Base-by-base conservation (phyloP, 2,329 filamentous ascomycete species). In the Diaporthe velutina region DNA sequence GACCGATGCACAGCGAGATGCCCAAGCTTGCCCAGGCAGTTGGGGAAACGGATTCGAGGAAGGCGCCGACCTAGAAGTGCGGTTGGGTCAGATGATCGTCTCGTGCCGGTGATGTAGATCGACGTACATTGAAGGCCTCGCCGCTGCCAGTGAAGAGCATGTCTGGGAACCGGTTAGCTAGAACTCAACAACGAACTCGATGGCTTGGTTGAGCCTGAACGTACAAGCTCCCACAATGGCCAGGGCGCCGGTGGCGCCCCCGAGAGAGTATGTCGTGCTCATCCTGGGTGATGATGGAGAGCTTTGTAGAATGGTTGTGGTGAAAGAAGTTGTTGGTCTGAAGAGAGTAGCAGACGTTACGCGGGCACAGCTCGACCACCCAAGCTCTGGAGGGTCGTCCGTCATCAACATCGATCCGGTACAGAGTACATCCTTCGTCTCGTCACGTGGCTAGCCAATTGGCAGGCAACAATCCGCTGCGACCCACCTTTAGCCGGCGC, bases 101-200 rank as follows among this genome's bases (percentile, higher is more conserved):
- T 8, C 57, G 10, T 38, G 38, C 40, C 30, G 75, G 19, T n/a
- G 38, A 3, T 22, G 30, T 42, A 64, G 22, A 28, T 72, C 10
- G 68, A 82, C 91, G 77, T 90, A 95, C 95, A 87, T 99, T 98
- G 87, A 99, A 99, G 75, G 93, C 89, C 89, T 99, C 96, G 83
- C 97, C 97, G 84, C 94, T 95, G 82, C 95, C 95, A 82, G 97
- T 97, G 84, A 99, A 98, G 84, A 99, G 95, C 95, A 99, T 97
- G 86, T 99, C 97, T 99, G 84, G 78, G 74, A 79, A 78, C 54
- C 76, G 55, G 71, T 64, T 25, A 58, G 50, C 75, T 77, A 72
- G 77, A 77, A 45, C 40, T 38, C 40, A 25, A 42, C 28, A 35
- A 38, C 28, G 42, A 38, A 17, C 19, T 48, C 57, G 8, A 48